phyloP scores from a whole-genome alignment of 2,329 filamentous ascomycete genomes.

The Ceratocystis papillata region DNA sequence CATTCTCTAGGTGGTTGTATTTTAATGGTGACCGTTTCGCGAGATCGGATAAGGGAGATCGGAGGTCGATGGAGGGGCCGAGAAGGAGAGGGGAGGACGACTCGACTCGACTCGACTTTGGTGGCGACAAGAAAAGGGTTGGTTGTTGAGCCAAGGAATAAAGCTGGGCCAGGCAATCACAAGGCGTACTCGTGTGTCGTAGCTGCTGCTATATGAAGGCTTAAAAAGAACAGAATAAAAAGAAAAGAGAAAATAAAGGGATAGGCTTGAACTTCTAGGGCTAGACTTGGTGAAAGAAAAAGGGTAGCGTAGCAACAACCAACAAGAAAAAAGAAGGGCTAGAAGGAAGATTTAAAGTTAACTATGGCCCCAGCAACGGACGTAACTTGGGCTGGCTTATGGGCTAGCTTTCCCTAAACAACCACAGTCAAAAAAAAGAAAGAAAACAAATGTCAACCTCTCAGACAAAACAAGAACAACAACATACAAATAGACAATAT shows the following conservation, averaged over 20 bases:
- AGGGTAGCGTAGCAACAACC: background rate
- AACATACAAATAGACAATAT: background rate
- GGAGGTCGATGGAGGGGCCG: background rate
- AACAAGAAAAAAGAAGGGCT: background rate
- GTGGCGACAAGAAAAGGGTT: background rate
- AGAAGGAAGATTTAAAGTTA: conserved; percentile 11
- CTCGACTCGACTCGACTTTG: background rate
- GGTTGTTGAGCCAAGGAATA: background rate
- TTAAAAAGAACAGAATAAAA: background rate
- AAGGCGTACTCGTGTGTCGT: background rate
- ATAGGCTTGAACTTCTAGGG: background rate
- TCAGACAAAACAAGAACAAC: background rate
- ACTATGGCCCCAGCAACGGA: conserved; percentile 6
- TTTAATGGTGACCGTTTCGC: background rate
- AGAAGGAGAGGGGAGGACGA: background rate
- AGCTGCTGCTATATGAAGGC: background rate
- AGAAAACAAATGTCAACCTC: background rate
- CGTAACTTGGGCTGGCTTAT: background rate
- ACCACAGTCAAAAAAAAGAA: background rate
- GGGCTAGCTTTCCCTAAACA: conserved; percentile 2
- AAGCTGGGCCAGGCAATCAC: background rate
- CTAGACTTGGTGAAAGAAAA: background rate
- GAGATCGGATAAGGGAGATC: conserved; percentile 2
- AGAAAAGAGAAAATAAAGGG: conserved; percentile 5
- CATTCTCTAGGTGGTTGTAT: conserved; percentile 47